Percentiles rank a stretch among this genome's conserved stretches.
Evolutionary conservation across 352 stramenopile species (phyloP).

Genomic region (Plasmopara halstedii): DNA sequence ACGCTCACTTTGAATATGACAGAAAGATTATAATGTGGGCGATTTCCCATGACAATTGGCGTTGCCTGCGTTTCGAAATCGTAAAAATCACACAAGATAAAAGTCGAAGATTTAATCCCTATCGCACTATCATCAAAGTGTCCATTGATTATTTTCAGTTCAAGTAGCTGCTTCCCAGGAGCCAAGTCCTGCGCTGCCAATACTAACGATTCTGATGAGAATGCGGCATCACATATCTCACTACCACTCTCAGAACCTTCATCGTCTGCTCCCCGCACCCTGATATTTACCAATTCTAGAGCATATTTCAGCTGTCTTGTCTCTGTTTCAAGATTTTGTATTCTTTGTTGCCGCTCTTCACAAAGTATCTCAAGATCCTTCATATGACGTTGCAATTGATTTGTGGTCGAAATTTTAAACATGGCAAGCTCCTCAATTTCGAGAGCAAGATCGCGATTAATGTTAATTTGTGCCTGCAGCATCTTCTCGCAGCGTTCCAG

Average conservation of each 20-base stretch:
- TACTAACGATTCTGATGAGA: conserved; percentile 58
- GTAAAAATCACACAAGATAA: conserved; percentile 91
- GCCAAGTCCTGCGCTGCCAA: conserved; percentile 50
- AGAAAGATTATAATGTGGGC: conserved; percentile 87
- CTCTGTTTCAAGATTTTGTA: conserved; percentile 83
- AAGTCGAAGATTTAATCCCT: conserved; percentile 73
- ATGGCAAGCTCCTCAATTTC: conserved; percentile 86
- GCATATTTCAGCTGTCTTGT: conserved; percentile 82
- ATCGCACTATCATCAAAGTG: conserved; percentile 66
- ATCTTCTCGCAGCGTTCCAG: conserved; percentile 91
- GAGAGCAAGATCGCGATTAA: conserved; percentile 88
- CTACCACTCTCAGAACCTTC: conserved; percentile 24
- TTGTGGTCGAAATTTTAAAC: conserved; percentile 59
- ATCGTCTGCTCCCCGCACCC: conserved; percentile 15
- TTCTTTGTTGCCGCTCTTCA: conserved; percentile 74
- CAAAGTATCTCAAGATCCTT: conserved; percentile 81
- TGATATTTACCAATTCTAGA: conserved; percentile 38
- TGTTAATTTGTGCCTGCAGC: conserved; percentile 91
- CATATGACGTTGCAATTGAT: conserved; percentile 68
- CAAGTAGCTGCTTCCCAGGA: conserved; percentile 87
- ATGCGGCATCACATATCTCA: conserved; percentile 39
- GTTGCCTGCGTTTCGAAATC: conserved; percentile 92
- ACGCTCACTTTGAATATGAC: conserved; percentile 89
- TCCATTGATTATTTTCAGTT: conserved; percentile 80
- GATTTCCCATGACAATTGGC: conserved; percentile 68